Conservation (phyloP, 345 rosid genomes). For the Moricandia arvensis region DNA sequence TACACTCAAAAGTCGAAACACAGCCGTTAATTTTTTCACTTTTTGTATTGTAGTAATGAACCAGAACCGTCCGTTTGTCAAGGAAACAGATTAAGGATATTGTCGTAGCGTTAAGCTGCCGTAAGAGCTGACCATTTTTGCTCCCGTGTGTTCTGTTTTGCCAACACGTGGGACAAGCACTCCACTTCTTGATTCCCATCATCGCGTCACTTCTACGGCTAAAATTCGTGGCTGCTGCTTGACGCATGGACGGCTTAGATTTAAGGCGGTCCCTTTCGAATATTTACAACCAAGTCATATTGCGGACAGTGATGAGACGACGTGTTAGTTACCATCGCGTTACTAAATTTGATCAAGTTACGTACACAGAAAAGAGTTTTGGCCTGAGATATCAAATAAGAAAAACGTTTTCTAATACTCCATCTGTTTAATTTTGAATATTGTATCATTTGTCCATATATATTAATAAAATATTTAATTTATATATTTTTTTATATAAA, state of each 20-base stretch:
- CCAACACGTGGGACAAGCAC: constrained; percentile 40
- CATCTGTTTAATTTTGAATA: too few species aligned
- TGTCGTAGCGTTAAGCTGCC: constrained; percentile 43
- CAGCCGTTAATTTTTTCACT: constrained; percentile 11
- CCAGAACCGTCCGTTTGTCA: constrained; percentile 29
- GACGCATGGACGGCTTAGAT: constrained; percentile 34
- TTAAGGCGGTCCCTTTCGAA: constrained; percentile 8
- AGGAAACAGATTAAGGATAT: constrained; percentile 24
- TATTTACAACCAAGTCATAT: background rate
- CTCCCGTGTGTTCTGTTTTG: constrained; percentile 31
- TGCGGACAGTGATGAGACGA: background rate
- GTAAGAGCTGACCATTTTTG: constrained; percentile 38
- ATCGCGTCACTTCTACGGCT: constrained; percentile 38
- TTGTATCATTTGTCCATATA: too few species aligned
- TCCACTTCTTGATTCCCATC: constrained; percentile 32
- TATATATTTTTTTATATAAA: too few species aligned
- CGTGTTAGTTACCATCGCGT: background rate
- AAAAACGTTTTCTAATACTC: background rate
- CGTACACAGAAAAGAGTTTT: background rate
- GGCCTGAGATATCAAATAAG: background rate
- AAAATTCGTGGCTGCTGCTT: constrained; percentile 20
- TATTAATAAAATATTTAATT: too few species aligned
- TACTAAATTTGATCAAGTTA: background rate
- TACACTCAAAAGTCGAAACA: constrained; percentile 9
- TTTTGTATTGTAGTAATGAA: background rate